phyloP scores from a whole-genome alignment of 371 early-diverging fungal genomes.

The Sporodiniella umbellata region DNA sequence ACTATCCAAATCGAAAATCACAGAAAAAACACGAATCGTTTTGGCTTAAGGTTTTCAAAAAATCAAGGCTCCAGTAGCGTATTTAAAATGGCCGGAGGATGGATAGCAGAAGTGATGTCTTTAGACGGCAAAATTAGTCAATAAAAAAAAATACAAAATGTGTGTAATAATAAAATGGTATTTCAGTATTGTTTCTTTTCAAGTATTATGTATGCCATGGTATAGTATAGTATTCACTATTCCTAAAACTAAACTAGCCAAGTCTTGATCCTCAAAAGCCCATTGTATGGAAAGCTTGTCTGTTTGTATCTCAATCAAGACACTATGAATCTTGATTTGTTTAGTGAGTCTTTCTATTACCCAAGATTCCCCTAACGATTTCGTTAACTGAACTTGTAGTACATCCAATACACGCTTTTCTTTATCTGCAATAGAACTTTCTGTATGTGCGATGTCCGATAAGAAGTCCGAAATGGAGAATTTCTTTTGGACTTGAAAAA shows the following conservation, averaged over 20 bases:
- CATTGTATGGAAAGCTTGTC: slow-evolving; percentile 18
- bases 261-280: slow-evolving; percentile 25
- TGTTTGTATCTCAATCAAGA: slow-evolving; percentile 7
- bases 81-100: slow-evolving; percentile 46
- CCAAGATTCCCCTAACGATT: slow-evolving; percentile 6
- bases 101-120: slow-evolving; percentile 39
- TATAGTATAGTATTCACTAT: slow-evolving; percentile 18
- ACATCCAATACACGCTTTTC: slow-evolving; percentile 16
- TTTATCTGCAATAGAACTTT: slow-evolving; percentile 6
- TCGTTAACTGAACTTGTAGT: slow-evolving; percentile 12
- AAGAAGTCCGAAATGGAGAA: slow-evolving; percentile 8
- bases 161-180: neutral
- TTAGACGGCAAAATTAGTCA: slow-evolving; percentile 21
- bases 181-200: too few relatives aligned
- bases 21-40: slow-evolving; percentile 6
- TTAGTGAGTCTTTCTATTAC: slow-evolving; percentile 8
- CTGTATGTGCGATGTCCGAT: slow-evolving; percentile 21
- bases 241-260: slow-evolving; percentile 25
- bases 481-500: slow-evolving; percentile 19
- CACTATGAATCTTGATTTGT: slow-evolving; percentile 15
- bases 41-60: slow-evolving; percentile 35
- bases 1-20: slow-evolving; percentile 28
- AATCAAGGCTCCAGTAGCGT: slow-evolving; percentile 37
- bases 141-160: neutral
- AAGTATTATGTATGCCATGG: neutral